A percentile compares a stretch with the other conserved stretches of the same genome.
phyloP scores from a whole-genome alignment of 139 green algal genomes.

The Zygnema circumcarinatum region DNA sequence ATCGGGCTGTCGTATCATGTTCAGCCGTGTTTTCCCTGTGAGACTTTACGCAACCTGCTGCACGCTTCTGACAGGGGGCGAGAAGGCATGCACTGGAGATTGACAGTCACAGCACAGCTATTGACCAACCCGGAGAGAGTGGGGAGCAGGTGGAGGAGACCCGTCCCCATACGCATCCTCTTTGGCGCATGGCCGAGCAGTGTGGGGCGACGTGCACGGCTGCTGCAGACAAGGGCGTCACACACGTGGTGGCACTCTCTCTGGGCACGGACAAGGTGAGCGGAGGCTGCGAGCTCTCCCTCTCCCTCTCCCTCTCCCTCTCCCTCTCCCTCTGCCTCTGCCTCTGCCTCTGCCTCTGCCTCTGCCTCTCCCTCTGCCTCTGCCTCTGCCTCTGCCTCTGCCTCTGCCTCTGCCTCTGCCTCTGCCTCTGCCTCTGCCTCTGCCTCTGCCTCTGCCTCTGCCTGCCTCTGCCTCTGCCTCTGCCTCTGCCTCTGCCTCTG shows the following conservation, averaged over 20 bases:
- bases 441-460: too few relatives aligned
- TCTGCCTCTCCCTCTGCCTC: background rate
- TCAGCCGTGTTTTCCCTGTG: conserved; percentile 79
- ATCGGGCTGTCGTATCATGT: conserved; percentile 72
- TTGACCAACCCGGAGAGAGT: too few relatives aligned
- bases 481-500: too few relatives aligned
- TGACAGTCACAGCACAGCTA: too few relatives aligned
- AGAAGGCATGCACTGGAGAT: too few relatives aligned
- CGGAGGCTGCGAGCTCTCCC: too few relatives aligned
- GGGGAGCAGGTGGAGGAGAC: conserved; percentile 43
- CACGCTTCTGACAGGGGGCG: background rate
- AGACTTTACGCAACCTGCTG: conserved; percentile 14
- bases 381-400: background rate
- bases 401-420: too few relatives aligned
- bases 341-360: background rate
- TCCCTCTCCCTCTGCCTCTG: background rate
- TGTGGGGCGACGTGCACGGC: conserved; percentile 73
- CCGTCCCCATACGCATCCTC: conserved; percentile 64
- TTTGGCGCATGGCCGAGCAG: conserved; percentile 80
- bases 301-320: conserved; percentile 4
- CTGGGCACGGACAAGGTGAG: conserved; percentile 64
- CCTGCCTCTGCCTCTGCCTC: too few relatives aligned
- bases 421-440: too few relatives aligned
- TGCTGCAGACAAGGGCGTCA: conserved; percentile 56
- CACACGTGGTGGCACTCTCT: conserved; percentile 75